These are phyloP conservation scores for Pseudohalonectria lignicola DNA, from an alignment of 2,329 filamentous ascomycete species.

Conservation along the genomic window DNA sequence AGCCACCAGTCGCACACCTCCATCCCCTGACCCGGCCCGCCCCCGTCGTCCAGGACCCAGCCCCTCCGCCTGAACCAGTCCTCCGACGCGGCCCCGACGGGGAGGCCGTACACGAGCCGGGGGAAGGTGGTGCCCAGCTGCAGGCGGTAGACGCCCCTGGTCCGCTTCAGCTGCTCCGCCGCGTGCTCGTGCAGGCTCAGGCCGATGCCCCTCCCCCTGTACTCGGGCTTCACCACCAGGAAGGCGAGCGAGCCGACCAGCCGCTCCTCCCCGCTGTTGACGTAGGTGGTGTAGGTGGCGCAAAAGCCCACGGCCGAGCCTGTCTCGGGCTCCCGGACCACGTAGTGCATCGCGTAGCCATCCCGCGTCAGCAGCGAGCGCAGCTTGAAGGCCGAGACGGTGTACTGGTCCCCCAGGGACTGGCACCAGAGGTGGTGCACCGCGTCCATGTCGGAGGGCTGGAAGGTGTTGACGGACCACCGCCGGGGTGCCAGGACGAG, in stretches of 20 bases:
- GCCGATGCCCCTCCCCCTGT: conserved; percentile 39
- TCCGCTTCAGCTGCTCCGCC: conserved; percentile 33
- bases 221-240: conserved; percentile 37
- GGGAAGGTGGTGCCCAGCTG: conserved; percentile 50
- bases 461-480: conserved; percentile 30
- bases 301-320: conserved; percentile 42
- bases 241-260: conserved; percentile 45
- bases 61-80: conserved; percentile 44
- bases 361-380: conserved; percentile 37
- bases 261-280: conserved; percentile 37
- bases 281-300: conserved; percentile 48
- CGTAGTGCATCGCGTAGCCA: conserved; percentile 46
- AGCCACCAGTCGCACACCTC: conserved; percentile 43
- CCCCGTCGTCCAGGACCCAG: conserved; percentile 34
- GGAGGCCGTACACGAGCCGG: conserved; percentile 43
- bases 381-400: conserved; percentile 29
- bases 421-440: conserved; percentile 35
- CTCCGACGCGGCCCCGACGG: conserved; percentile 26
- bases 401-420: conserved; percentile 32
- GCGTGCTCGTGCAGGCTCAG: conserved; percentile 40
- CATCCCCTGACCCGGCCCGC: conserved; percentile 29
- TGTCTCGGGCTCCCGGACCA: conserved; percentile 36
- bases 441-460: conserved; percentile 23
- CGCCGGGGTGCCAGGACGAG: conserved; percentile 17
- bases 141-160: conserved; percentile 39